These are phyloP conservation scores for Suillus americanus DNA, from an alignment of 768 basidiomycete genomes.

Conservation along the genomic window DNA sequence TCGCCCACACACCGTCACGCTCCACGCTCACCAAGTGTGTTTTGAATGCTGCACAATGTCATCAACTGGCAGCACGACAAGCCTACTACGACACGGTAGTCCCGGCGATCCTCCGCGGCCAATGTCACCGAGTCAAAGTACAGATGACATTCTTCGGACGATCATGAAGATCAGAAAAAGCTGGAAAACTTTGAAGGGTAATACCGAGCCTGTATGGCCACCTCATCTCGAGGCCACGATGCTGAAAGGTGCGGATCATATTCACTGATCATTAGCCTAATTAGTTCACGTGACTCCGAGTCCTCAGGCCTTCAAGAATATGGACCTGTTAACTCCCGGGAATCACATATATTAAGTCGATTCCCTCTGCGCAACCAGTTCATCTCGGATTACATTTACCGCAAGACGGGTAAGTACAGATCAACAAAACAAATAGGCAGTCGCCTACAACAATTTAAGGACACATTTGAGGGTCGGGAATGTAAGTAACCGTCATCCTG, in stretches of 20 bases:
- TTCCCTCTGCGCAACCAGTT: conserved; percentile 80
- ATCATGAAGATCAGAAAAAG: conserved; percentile 68
- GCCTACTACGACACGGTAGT: neutral
- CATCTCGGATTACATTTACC: conserved; percentile 74
- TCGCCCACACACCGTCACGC: conserved; percentile 6
- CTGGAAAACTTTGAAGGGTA: conserved; percentile 71
- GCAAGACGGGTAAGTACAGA: conserved; percentile 65
- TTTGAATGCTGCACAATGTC: neutral
- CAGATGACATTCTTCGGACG: conserved; percentile 58
- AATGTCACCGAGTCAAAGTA: conserved; percentile 21
- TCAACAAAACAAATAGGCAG: conserved; percentile 81
- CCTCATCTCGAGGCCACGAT: conserved; percentile 75
- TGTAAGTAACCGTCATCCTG: conserved; percentile 43
- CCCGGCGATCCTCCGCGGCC: conserved; percentile 7
- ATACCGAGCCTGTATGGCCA: conserved; percentile 76
- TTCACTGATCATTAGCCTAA: conserved; percentile 3
- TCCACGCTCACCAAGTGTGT: neutral
- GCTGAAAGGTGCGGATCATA: conserved; percentile 56
- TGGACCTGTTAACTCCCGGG: conserved; percentile 68
- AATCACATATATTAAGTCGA: conserved; percentile 68
- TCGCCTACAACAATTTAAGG: conserved; percentile 75
- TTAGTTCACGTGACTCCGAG: conserved; percentile 15
- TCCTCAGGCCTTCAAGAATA: conserved; percentile 64
- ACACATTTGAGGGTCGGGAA: conserved; percentile 69
- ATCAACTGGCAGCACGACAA: neutral